Evolutionary conservation across 768 basidiomycete genomes (phyloP), one percentile per base, ranked within the genome.

Genomic region (Kwoniella sp.): DNA sequence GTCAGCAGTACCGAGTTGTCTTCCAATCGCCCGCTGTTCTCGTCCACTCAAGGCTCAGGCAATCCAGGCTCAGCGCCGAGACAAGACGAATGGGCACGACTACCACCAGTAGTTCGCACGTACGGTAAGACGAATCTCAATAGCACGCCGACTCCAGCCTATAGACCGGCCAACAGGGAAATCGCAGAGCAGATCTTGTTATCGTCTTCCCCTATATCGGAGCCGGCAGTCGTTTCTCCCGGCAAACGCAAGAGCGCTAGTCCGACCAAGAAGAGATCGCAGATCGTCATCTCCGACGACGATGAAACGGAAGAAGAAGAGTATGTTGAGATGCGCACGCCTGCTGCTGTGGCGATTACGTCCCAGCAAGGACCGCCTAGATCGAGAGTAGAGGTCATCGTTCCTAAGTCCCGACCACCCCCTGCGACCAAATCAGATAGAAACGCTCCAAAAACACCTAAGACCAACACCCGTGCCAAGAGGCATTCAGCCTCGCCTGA

Each of bases 11-110:
- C 52, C 7, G 56, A 73, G 50, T 41, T 29, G 12, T 69, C 73
- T 8, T 69, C 67, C 12, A 58, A 65, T 61, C 58, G 70, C 25
- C 74, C 74, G 2, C 30, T 74, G 29, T 74, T 76, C 58, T 76
- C 75, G 0, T 73, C 75, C 11, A 72, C 75, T 22, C 68, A 76
- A 53, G 63, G 58, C 28, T 67, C 69, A 9, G 52, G 25, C n/a
- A 61, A 37, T 26, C 23, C 41, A 45, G 41, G 41, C 15, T 45
- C 41, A 9, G 41, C 8, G 41, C 41, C 41, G 4, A 45, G 41
- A 45, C 41, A 45, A 9, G 45, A 47, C 20, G 28, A 34, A 47
- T 48, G 30, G 57, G 23, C 51, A 25, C 23, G 45, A 11, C 13
- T 58, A 37, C 56, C 56, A 15, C 17, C 37, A 17, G 54, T 55